A percentile compares a stretch with the other conserved stretches of the same genome.
Conservation (phyloP, 148 eudicot species). For the Polygonum maritimum region DNA sequence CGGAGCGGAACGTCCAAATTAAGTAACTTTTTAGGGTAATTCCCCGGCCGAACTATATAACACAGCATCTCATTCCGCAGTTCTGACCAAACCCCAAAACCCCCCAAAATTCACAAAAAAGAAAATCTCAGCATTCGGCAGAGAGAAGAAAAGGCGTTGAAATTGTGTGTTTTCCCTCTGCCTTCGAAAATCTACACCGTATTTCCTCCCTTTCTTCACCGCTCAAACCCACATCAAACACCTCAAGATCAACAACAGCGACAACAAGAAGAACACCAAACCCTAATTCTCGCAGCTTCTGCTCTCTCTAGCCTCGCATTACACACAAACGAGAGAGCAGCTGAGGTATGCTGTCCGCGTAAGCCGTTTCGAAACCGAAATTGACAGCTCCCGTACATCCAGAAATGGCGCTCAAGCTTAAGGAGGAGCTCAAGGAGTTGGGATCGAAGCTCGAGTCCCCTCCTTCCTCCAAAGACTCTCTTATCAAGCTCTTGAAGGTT, state of each 20-base stretch:
- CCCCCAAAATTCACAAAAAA: too few relatives aligned
- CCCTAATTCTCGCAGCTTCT: background rate
- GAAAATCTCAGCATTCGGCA: background rate
- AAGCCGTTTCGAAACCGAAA: background rate
- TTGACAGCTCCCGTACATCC: background rate
- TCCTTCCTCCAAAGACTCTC: conserved; percentile 69
- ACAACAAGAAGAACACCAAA: background rate
- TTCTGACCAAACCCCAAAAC: too few relatives aligned
- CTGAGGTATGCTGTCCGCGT: background rate
- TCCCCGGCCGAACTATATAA: background rate
- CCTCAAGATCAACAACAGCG: background rate
- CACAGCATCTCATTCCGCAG: too few relatives aligned
- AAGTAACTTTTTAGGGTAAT: background rate
- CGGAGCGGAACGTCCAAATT: background rate
- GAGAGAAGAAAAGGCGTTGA: background rate
- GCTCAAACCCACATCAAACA: background rate
- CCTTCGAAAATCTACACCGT: background rate
- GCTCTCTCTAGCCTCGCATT: background rate
- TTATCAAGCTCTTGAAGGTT: conserved; percentile 78
- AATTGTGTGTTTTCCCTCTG: background rate
- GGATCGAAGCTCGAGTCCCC: conserved; percentile 71
- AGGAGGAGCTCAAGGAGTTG: conserved; percentile 60
- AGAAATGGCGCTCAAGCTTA: conserved; percentile 16
- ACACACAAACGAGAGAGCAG: background rate
- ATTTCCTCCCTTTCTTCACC: background rate